Percentiles rank a stretch among this genome's conserved stretches.
phyloP scores from a whole-genome alignment of 805 yeast genomes.

The Ogataea siamensis region DNA sequence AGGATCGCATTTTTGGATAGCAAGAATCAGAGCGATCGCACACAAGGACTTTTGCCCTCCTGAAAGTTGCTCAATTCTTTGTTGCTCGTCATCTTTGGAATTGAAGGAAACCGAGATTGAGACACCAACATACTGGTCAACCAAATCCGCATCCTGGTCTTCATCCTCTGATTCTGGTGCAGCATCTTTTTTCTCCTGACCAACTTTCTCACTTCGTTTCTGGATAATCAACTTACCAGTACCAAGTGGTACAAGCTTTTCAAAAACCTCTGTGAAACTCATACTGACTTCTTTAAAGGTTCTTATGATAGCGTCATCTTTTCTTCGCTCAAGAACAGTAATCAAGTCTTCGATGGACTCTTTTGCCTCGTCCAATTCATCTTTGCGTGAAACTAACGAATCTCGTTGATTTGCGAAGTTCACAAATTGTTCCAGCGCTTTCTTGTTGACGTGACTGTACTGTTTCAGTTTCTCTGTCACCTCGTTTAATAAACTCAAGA shows the following conservation, averaged over 20 bases:
- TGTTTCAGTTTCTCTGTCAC: conserved; percentile 57
- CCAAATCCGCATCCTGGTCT: conserved; percentile 22
- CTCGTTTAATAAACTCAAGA: conserved; percentile 51
- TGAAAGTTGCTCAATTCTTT: conserved; percentile 83
- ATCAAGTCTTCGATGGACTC: conserved; percentile 73
- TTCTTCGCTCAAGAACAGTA: conserved; percentile 65
- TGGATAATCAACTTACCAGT: conserved; percentile 71
- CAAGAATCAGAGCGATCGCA: conserved; percentile 89
- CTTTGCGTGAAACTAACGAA: conserved; percentile 60
- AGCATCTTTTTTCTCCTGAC: conserved; percentile 14
- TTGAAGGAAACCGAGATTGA: conserved; percentile 88
- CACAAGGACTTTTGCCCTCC: conserved; percentile 98
- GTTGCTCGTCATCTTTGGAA: conserved; percentile 80
- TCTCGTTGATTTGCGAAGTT: conserved; percentile 72
- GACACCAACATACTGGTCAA: conserved; percentile 74
- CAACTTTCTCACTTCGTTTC: conserved; percentile 31
- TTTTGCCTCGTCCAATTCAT: conserved; percentile 68
- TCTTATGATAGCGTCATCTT: conserved; percentile 75
- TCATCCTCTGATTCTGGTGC: conserved; percentile 21
- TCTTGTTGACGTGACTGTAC: conserved; percentile 78
- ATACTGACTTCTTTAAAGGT: conserved; percentile 76
- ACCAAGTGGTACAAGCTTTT: conserved; percentile 79
- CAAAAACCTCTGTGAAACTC: conserved; percentile 74
- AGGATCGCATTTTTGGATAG: conserved; percentile 93
- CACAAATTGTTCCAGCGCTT: conserved; percentile 80